A percentile compares a stretch with the other conserved stretches of the same genome.
These are phyloP conservation scores for Isoetes taiwanensis DNA, from an alignment of 75 land plant species.

Conservation along the genomic window DNA sequence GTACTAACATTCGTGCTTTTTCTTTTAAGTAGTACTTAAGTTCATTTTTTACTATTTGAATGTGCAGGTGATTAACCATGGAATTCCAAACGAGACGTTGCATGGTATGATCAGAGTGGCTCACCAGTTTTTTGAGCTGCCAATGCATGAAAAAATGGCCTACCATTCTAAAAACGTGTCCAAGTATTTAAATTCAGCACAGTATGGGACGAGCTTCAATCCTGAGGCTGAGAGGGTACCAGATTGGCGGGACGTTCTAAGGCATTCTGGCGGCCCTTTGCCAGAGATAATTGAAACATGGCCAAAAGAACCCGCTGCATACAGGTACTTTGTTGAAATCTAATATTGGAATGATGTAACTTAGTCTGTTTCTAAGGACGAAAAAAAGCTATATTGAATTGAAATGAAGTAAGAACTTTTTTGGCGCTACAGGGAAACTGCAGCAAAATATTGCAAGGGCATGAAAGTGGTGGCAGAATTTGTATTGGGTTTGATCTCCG, in stretches of 20 bases:
- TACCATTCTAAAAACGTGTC: slow-evolving; percentile 12
- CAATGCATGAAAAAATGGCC: slow-evolving; percentile 30
- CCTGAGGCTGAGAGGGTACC: not conserved
- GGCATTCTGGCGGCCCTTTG: slow-evolving; percentile 20
- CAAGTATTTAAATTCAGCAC: slow-evolving; percentile 9
- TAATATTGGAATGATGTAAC: not conserved
- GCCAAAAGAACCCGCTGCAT: slow-evolving; percentile 15
- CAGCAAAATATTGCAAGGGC: not conserved
- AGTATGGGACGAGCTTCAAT: slow-evolving; percentile 17
- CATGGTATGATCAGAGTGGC: slow-evolving; percentile 22
- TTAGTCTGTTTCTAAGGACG: not conserved
- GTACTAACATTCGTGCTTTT: not conserved
- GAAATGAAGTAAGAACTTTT: not conserved
- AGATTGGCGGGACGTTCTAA: slow-evolving; percentile 18
- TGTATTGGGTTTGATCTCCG: no score
- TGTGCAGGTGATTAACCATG: slow-evolving; percentile 27
- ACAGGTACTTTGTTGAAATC: not conserved
- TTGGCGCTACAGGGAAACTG: slow-evolving; percentile 6
- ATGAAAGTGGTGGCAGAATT: no score
- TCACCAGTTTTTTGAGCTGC: slow-evolving; percentile 36
- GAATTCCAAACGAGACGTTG: slow-evolving; percentile 15
- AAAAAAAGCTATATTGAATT: not conserved
- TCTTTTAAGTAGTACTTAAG: not conserved
- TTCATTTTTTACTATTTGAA: not conserved
- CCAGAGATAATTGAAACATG: slow-evolving; percentile 33